Base-by-base conservation (phyloP, 2,329 filamentous ascomycete species). In the Penicillium digitatum region DNA sequence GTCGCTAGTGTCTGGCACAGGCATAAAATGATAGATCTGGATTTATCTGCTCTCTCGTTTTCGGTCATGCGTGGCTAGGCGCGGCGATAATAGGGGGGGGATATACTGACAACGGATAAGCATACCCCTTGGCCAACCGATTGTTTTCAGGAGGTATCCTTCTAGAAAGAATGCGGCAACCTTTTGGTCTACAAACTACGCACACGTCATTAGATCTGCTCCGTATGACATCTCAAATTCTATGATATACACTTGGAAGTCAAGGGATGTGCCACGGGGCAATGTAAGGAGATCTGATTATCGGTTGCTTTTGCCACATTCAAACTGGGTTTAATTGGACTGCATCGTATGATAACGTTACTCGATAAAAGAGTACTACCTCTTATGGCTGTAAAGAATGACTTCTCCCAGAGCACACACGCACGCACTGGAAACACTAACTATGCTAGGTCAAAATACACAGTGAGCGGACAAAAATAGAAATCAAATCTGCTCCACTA, bases 21-120 rank as follows among this genome's bases (percentile, higher is more conserved):
- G 20, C 45, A 12, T 7, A 37, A 26, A n/a, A 27, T 14, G 22
- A 48, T 4, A 32, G 37, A 29, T 26, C 49, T 6, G 35, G 29
- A 20, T 49, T 26, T 22, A 20, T 34, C 24, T 10, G 14, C 37
- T 48, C 24, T 37, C 18, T 50, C 48, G 38, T 50, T 43, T 16
- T 42, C 37, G 26, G 18, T 24, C n/a, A 24, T 37, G 14, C 6
- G 40, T 18, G 22, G 42, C 43, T 45, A 14, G 12, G 29, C 31
- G 27, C 18, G 43, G 14, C n/a, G n/a, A 27, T 16, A 26, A 44
- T 20, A 44, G 18, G 38, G 48, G 27, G 5, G 12, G n/a, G n/a
- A n/a, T n/a, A n/a, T n/a, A 20, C 37, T 10, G 48, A 50, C 44
- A 50, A 50, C 20, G 11, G 48, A 50, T 50, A 50, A 50, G 29